Evolutionary conservation across 2,329 filamentous ascomycete genomes (phyloP), one percentile per base, ranked within the genome.

Genomic region (Lachnellula occidentalis): DNA sequence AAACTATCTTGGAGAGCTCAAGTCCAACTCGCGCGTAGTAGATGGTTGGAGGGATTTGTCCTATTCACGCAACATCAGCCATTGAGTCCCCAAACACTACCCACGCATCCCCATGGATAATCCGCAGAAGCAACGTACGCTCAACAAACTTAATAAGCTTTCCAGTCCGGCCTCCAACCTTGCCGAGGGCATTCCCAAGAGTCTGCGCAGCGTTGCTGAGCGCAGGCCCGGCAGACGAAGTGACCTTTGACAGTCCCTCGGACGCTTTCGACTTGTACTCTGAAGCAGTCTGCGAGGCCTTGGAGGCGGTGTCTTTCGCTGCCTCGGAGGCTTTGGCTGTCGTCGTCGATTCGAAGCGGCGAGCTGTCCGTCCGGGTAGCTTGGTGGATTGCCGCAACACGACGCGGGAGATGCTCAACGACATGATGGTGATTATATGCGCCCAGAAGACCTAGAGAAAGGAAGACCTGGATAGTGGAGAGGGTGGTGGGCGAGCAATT

Each of bases 1-100:
- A 90, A 64, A 97, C 83, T 64, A 96, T 81, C 81, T 89, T 95
- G 71, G 81, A 82, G 58, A 97, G 80, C 80, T 99, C 94, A 62
- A 92, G 76, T 67, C 81, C 88, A 70, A 97, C 92, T 73, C 85
- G 88, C 69, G 87, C 85, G 80, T 97, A 99, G 83, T 96, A 96
- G 71, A 95, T 71, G 61, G 91, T 86, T 59, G 86, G 85, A 65
- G 94, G 94, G 65, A 92, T 83, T 77, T 94, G 81, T 73, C 85
- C 92, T 96, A 47, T 56, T 51, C 43, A 36, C 52, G 36, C 48
- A 60, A 31, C 46, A 56, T 65, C 48, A 61, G 59, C 55, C 59
- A 66, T 63, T 62, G 56, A 60, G 22, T 43, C 47, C 50, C 45
- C 46, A 46, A 50, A 15, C 34, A 19, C 49, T 12, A 19, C 19